Percentiles rank a stretch among this genome's conserved stretches.
Evolutionary conservation across 164 flowering plant species (phyloP).

Genomic region (Santalum album): DNA sequence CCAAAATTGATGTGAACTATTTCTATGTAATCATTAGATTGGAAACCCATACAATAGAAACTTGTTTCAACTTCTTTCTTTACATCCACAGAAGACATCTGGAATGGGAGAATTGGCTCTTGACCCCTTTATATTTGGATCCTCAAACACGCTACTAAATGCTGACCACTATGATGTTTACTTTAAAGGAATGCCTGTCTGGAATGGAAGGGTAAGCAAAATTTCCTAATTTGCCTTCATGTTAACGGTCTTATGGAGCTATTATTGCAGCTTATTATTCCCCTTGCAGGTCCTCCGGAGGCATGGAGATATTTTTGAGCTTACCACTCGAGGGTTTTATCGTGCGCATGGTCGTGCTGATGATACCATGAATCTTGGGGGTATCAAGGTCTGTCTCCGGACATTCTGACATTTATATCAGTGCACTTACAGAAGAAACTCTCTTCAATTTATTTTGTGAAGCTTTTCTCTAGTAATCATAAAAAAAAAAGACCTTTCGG

Average conservation of each 20-base stretch:
- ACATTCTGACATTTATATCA: no score
- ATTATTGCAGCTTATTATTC: constrained; percentile 1
- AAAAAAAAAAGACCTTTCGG: no score
- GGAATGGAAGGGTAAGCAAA: constrained; percentile 60
- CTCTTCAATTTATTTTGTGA: no score
- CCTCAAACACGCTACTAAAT: constrained; percentile 72
- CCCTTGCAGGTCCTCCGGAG: constrained; percentile 68
- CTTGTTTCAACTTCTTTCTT: background rate
- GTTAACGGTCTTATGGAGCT: background rate
- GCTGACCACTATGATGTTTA: constrained; percentile 77
- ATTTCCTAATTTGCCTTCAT: background rate
- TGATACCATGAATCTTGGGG: constrained; percentile 99
- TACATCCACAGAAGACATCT: constrained; percentile 47
- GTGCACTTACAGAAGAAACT: no score
- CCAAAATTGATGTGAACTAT: no score
- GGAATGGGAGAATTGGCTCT: constrained; percentile 91
- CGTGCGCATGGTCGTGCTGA: constrained; percentile 97
- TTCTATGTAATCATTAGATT: no score
- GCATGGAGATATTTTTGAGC: constrained; percentile 93
- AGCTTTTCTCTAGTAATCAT: no score
- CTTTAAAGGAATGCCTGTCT: constrained; percentile 77
- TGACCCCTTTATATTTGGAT: constrained; percentile 73
- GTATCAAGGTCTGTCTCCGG: constrained; percentile 62
- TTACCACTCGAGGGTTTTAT: constrained; percentile 71
- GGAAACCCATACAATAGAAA: no score